These are phyloP conservation scores for Fusarium austroafricanum DNA, from an alignment of 2,329 filamentous ascomycete species.

Conservation along the genomic window DNA sequence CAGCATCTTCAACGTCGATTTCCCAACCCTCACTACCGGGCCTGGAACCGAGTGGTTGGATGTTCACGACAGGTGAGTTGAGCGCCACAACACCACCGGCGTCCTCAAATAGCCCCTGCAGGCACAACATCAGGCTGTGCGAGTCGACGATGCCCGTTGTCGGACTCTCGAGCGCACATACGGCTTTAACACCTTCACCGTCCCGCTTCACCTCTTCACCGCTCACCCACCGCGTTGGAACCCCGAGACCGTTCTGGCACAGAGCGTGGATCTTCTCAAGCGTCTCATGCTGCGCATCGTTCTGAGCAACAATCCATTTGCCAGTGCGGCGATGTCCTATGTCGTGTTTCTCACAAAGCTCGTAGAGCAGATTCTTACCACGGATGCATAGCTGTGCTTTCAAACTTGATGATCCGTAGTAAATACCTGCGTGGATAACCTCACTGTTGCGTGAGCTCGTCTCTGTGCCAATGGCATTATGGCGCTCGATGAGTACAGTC, in stretches of 20 bases:
- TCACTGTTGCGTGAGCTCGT: constrained; percentile 93
- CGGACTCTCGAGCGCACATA: constrained; percentile 76
- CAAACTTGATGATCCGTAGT: constrained; percentile 80
- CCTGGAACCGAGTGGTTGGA: constrained; percentile 61
- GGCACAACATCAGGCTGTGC: constrained; percentile 83
- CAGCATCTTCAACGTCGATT: constrained; percentile 65
- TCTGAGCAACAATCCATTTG: constrained; percentile 97
- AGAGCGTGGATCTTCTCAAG: constrained; percentile 64
- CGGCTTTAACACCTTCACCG: constrained; percentile 83
- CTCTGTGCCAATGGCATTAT: constrained; percentile 81
- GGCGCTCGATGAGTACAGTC: constrained; percentile 84
- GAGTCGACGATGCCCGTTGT: constrained; percentile 92
- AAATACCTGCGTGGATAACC: constrained; percentile 95
- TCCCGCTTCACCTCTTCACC: constrained; percentile 68
- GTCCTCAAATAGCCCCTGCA: constrained; percentile 82
- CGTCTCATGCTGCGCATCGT: constrained; percentile 73
- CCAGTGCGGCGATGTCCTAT: constrained; percentile 81
- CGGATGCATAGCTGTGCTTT: constrained; percentile 87
- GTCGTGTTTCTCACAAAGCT: constrained; percentile 73
- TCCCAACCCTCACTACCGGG: constrained; percentile 74
- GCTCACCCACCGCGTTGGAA: constrained; percentile 79
- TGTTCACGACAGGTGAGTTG: constrained; percentile 70
- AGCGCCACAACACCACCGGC: constrained; percentile 80
- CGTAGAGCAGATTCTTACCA: constrained; percentile 82
- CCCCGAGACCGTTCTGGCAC: constrained; percentile 56